Conservation (phyloP, 169 alveolate genomes). For the Cryptosporidium sp. region DNA sequence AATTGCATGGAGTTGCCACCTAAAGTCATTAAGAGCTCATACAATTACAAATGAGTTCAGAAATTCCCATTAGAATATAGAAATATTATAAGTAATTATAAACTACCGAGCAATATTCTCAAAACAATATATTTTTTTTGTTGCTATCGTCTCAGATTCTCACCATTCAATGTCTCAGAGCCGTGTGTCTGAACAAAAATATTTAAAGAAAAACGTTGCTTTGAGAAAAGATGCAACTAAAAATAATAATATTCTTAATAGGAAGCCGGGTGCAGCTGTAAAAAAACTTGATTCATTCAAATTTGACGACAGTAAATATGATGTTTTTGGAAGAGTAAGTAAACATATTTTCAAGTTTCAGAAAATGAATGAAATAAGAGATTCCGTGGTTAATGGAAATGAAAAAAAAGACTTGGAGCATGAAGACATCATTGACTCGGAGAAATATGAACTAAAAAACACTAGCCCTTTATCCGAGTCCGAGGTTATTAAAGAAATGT, state of each 20-base stretch:
- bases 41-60: not conserved
- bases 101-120: not conserved
- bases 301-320: slow-evolving; percentile 2
- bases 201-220: not conserved
- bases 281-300: not conserved
- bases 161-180: not conserved
- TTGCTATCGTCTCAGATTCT: not conserved
- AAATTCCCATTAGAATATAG: not conserved
- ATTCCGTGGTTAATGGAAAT: not conserved
- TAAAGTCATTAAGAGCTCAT: not conserved
- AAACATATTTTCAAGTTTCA: not conserved
- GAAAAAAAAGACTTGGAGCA: slow-evolving; percentile 10
- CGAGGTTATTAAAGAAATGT: slow-evolving; percentile 75
- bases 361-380: not conserved
- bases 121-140: not conserved
- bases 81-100: not conserved
- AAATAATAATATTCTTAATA: not conserved
- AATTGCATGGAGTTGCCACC: slow-evolving; percentile 7
- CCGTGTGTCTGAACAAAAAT: not conserved
- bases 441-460: not conserved
- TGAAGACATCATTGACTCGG: not conserved
- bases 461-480: slow-evolving; percentile 31
- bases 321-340: slow-evolving; percentile 52
- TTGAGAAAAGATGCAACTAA: not conserved
- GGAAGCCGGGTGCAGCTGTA: not conserved